phyloP scores from a whole-genome alignment of 1,139 yeast genomes.

The Geotrichum candidum region DNA sequence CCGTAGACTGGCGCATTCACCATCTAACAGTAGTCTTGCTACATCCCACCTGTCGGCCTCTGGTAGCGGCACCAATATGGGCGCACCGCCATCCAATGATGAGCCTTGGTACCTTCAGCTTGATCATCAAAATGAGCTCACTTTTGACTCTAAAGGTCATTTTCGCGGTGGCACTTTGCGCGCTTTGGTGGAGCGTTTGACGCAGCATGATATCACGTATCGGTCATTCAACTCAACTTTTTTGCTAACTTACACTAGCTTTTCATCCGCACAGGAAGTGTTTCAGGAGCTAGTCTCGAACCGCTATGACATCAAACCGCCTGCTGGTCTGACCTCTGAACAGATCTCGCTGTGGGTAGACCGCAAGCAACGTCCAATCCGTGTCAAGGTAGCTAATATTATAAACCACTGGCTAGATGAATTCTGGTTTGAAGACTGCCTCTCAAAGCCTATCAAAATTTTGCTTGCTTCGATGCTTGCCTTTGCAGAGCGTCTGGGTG shows the following conservation, averaged over 20 bases:
- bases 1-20: background rate
- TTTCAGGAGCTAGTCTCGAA: conserved; percentile 40
- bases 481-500: conserved; percentile 48
- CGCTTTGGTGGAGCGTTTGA: conserved; percentile 74
- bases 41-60: conserved; percentile 19
- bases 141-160: conserved; percentile 65
- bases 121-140: conserved; percentile 66
- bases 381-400: conserved; percentile 61
- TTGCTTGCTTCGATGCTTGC: conserved; percentile 48
- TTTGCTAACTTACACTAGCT: conserved; percentile 68
- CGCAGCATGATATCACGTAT: conserved; percentile 68
- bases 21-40: background rate
- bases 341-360: conserved; percentile 78
- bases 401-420: conserved; percentile 64
- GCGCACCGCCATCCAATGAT: conserved; percentile 1
- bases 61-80: conserved; percentile 13
- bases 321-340: conserved; percentile 78
- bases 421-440: conserved; percentile 55
- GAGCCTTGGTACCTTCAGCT: conserved; percentile 76
- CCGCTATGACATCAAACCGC: conserved; percentile 70
- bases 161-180: conserved; percentile 81
- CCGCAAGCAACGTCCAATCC: conserved; percentile 57
- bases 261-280: conserved; percentile 62
- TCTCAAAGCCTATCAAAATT: background rate
- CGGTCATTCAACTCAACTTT: conserved; percentile 64